These are phyloP conservation scores for Solanum sitiens DNA, from an alignment of 257 asterid species.

Conservation along the genomic window DNA sequence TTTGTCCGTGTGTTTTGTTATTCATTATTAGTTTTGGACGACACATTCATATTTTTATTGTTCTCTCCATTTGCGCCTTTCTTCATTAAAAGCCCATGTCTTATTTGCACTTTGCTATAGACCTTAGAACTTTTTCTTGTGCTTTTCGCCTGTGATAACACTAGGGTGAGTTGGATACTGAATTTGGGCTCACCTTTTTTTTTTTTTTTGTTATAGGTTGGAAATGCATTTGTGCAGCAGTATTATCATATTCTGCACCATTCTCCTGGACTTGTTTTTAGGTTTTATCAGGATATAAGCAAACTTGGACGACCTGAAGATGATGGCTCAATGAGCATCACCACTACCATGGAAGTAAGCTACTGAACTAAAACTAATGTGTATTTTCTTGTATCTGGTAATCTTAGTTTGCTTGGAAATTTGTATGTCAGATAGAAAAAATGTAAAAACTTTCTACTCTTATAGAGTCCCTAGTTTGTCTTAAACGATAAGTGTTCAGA, in stretches of 20 bases:
- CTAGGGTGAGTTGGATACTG: background rate
- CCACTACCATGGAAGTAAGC: conserved; percentile 79
- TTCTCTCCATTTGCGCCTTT: background rate
- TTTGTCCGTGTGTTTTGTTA: background rate
- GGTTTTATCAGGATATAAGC: conserved; percentile 79
- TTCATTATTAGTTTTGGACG: background rate
- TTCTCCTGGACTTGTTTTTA: conserved; percentile 62
- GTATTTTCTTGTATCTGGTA: background rate
- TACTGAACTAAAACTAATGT: background rate
- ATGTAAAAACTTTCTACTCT: background rate
- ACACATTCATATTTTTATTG: background rate
- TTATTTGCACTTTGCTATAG: background rate
- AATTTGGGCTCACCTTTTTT: background rate
- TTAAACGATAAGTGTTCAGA: background rate
- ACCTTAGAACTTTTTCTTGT: background rate
- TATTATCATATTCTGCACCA: conserved; percentile 75
- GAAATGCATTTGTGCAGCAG: conserved; percentile 83
- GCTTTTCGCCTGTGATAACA: background rate
- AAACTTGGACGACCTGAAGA: conserved; percentile 79
- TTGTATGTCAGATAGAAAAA: background rate
- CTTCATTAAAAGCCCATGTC: background rate
- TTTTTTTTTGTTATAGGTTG: conserved; percentile 39
- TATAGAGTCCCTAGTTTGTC: background rate
- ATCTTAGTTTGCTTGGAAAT: background rate
- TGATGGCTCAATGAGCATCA: conserved; percentile 67